Conservation (phyloP, 176 grass and related monocot genomes). For the Dendrocalamus sinicus region DNA sequence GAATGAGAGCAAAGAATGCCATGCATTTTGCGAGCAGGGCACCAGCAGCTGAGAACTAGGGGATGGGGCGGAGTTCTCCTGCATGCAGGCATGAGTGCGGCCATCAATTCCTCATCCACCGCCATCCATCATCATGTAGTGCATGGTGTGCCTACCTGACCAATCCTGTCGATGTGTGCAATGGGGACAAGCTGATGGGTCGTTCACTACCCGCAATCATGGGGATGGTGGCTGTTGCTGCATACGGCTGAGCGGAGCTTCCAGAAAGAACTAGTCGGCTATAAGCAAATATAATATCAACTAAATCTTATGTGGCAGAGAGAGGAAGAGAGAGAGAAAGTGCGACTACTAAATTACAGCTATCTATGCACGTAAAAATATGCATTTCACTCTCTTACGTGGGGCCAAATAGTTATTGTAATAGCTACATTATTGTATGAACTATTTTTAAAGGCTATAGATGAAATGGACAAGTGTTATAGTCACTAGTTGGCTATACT, state of each 20-base stretch:
- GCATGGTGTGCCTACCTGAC: conserved; percentile 47
- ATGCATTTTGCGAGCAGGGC: not conserved
- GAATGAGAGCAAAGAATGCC: not conserved
- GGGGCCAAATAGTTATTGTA: no score
- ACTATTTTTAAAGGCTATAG: no score
- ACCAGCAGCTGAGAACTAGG: not conserved
- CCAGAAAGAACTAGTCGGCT: no score
- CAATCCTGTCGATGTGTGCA: conserved; percentile 52
- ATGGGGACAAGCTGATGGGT: conserved; percentile 38
- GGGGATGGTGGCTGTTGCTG: conserved; percentile 31
- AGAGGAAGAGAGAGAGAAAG: no score
- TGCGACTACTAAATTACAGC: no score
- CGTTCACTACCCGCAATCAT: conserved; percentile 49
- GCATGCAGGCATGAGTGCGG: conserved; percentile 52
- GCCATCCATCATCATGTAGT: conserved; percentile 35
- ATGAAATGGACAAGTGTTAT: no score
- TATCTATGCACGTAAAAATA: no score
- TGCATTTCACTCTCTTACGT: no score
- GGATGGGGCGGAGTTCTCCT: not conserved
- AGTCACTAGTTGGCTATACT: no score
- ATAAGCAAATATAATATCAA: no score
- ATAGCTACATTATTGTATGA: no score
- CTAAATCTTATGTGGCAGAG: no score
- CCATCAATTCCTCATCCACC: conserved; percentile 60
- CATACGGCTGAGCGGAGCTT: conserved; percentile 32